Evolutionary conservation across 2,329 filamentous ascomycete genomes (phyloP).

Genomic region (Penicillium sp.): DNA sequence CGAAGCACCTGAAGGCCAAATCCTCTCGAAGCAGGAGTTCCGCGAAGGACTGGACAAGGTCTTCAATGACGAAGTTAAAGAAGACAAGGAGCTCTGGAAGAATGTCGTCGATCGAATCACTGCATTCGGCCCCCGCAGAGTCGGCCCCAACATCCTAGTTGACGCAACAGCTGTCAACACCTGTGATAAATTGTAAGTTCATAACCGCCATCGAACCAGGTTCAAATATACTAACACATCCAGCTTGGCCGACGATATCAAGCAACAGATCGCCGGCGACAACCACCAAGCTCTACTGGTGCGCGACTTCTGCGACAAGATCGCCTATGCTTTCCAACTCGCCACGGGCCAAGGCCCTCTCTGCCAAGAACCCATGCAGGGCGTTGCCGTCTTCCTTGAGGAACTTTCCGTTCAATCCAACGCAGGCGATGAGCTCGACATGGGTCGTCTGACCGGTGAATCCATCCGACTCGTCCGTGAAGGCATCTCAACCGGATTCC

Average conservation of each 20-base stretch:
- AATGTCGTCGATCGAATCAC: constrained; percentile 76
- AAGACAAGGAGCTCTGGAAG: constrained; percentile 75
- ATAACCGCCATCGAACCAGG: neutral
- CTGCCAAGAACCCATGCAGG: constrained; percentile 90
- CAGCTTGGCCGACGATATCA: constrained; percentile 43
- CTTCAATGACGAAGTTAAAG: constrained; percentile 71
- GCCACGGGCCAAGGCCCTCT: constrained; percentile 85
- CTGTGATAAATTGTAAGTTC: constrained; percentile 70
- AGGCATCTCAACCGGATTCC: constrained; percentile 79
- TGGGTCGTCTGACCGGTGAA: constrained; percentile 85
- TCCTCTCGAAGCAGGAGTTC: constrained; percentile 74
- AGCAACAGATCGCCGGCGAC: constrained; percentile 30
- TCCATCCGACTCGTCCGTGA: constrained; percentile 87
- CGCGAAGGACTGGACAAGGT: constrained; percentile 65
- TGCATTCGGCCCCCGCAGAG: constrained; percentile 84
- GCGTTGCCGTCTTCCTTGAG: constrained; percentile 87
- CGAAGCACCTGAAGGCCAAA: constrained; percentile 60
- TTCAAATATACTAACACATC: neutral
- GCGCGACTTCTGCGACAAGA: constrained; percentile 81
- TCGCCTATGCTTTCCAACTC: constrained; percentile 91
- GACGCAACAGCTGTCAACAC: constrained; percentile 74
- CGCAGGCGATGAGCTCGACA: constrained; percentile 54
- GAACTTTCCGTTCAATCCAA: constrained; percentile 65
- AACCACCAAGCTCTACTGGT: constrained; percentile 42
- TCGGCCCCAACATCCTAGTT: constrained; percentile 85